A percentile compares a stretch with the other conserved stretches of the same genome.
phyloP scores from a whole-genome alignment of 2,329 filamentous ascomycete genomes.

The Samsoniella hepiali region DNA sequence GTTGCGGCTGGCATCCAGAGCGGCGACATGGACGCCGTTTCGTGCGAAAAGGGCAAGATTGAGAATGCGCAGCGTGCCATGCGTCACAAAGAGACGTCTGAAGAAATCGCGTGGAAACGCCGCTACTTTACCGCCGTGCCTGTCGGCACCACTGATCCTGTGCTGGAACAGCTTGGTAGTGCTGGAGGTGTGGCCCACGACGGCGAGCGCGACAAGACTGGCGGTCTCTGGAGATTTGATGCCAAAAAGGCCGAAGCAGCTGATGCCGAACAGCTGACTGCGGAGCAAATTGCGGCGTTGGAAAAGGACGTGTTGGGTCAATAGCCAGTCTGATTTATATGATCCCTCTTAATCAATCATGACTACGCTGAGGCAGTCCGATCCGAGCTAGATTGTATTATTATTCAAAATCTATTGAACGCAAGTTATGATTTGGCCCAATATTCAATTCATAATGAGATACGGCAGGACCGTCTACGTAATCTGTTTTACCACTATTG shows the following conservation, averaged over 20 bases:
- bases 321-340: constrained; percentile 23
- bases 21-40: constrained; percentile 80
- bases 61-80: constrained; percentile 79
- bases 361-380: not conserved
- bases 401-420: not conserved
- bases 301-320: constrained; percentile 44
- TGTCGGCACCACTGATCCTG: constrained; percentile 37
- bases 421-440: not conserved
- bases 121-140: constrained; percentile 69
- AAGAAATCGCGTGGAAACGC: constrained; percentile 74
- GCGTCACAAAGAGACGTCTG: constrained; percentile 70
- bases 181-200: constrained; percentile 46
- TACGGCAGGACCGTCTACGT: not conserved
- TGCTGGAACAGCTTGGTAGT: constrained; percentile 44
- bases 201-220: constrained; percentile 59
- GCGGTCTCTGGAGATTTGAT: constrained; percentile 59
- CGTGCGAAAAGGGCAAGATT: constrained; percentile 79
- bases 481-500: not conserved
- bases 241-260: constrained; percentile 42
- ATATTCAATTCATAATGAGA: not conserved
- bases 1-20: constrained; percentile 77
- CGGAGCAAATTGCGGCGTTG: constrained; percentile 40
- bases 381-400: constrained; percentile 9
- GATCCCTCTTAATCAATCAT: not conserved
- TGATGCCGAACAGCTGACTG: constrained; percentile 35